Percentiles rank a stretch among this genome's conserved stretches.
Evolutionary conservation across 1,284 basidiomycete genomes (phyloP).

Genomic region (Cutaneotrichosporon mucoides): DNA sequence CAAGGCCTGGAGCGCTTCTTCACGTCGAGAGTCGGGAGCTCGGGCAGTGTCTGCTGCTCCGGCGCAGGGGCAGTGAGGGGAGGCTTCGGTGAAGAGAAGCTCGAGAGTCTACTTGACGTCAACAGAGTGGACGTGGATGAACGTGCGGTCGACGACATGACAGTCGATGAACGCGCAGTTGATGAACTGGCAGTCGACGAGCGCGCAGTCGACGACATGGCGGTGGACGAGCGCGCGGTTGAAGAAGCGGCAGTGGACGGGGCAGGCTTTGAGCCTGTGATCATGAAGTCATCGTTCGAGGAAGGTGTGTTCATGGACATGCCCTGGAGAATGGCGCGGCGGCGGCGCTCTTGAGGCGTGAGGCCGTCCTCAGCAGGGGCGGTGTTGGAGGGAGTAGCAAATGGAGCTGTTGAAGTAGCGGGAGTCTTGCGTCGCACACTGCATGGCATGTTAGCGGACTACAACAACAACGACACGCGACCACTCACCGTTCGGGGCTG

Average conservation of each 20-base stretch:
- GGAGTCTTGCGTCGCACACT: constrained; percentile 3
- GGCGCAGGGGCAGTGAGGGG: constrained; percentile 1
- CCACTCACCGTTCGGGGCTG: constrained; percentile 22
- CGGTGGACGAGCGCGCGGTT: too few relatives aligned
- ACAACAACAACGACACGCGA: too few relatives aligned
- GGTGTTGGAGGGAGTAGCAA: neutral
- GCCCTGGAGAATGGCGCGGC: constrained; percentile 42
- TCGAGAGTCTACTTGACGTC: neutral
- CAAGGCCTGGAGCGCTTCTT: constrained; percentile 39
- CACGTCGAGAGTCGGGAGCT: constrained; percentile 3
- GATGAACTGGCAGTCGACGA: too few relatives aligned
- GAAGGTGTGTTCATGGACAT: constrained; percentile 24
- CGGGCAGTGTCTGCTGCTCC: neutral
- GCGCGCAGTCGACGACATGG: too few relatives aligned
- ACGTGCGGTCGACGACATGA: neutral
- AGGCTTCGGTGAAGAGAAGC: neutral
- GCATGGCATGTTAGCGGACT: neutral
- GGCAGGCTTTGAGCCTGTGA: neutral
- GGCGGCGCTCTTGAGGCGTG: constrained; percentile 31
- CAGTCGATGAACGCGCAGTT: too few relatives aligned
- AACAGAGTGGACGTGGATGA: neutral
- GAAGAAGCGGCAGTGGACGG: neutral
- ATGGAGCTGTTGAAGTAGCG: neutral
- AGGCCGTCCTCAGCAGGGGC: neutral
- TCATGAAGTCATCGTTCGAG: neutral